Percentiles rank a stretch among this genome's conserved stretches.
phyloP scores from a whole-genome alignment of 2,329 filamentous ascomycete genomes.

The Alternaria longipes region DNA sequence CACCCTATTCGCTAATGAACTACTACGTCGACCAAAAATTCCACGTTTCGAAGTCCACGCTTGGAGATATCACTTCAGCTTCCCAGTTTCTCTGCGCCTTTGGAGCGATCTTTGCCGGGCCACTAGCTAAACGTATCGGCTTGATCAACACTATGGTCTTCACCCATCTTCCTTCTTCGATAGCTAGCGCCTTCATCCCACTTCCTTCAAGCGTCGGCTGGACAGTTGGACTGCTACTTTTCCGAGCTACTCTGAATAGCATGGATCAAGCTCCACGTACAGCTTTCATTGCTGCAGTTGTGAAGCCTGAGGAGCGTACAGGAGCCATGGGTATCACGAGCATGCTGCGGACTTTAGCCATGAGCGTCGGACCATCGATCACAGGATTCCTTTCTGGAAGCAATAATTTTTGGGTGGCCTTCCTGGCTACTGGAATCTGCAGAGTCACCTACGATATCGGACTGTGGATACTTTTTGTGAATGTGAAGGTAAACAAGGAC shows the following conservation, averaged over 20 bases:
- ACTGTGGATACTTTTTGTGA: constrained; percentile 50
- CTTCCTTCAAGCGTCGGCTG: constrained; percentile 61
- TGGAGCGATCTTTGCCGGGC: constrained; percentile 66
- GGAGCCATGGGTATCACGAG: constrained; percentile 75
- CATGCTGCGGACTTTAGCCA: constrained; percentile 68
- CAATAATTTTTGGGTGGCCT: constrained; percentile 50
- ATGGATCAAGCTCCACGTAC: constrained; percentile 75
- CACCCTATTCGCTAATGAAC: constrained; percentile 48
- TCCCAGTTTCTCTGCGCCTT: constrained; percentile 61
- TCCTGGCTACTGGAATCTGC: constrained; percentile 48
- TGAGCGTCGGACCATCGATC: constrained; percentile 56
- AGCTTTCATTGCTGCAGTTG: constrained; percentile 73
- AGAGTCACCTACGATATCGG: constrained; percentile 51
- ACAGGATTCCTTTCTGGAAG: constrained; percentile 49
- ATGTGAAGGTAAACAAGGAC: constrained; percentile 42
- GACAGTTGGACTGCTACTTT: constrained; percentile 65
- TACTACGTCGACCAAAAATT: constrained; percentile 51
- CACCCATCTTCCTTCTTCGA: constrained; percentile 67
- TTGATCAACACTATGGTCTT: constrained; percentile 66
- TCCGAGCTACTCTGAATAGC: constrained; percentile 70
- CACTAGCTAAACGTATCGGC: constrained; percentile 66
- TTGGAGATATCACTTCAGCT: constrained; percentile 67
- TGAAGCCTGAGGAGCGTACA: constrained; percentile 71
- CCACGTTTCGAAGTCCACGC: constrained; percentile 58
- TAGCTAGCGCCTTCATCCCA: constrained; percentile 65